These are phyloP conservation scores for Apiotrichum siamense DNA, from an alignment of 1,284 basidiomycete genomes.

Conservation along the genomic window DNA sequence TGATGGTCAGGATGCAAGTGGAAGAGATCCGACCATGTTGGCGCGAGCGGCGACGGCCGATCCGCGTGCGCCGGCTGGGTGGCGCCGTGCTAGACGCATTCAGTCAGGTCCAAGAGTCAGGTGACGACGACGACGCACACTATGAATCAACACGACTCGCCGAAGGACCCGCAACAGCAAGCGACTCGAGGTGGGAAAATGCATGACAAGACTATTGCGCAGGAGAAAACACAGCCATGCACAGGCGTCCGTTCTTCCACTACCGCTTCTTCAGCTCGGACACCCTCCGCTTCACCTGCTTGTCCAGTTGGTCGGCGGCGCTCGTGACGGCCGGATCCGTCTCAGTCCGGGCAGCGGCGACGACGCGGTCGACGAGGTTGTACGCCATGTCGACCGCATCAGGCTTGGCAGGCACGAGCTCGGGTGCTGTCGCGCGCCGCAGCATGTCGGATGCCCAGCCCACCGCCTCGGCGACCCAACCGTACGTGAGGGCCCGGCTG, in stretches of 20 bases:
- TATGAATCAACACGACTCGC: too few species aligned
- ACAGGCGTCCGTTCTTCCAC: background rate
- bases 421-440: slow-evolving; percentile 58
- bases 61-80: too few species aligned
- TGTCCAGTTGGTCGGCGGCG: slow-evolving; percentile 30
- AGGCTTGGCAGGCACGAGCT: slow-evolving; percentile 55
- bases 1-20: too few species aligned
- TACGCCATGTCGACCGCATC: slow-evolving; percentile 71
- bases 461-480: slow-evolving; percentile 70
- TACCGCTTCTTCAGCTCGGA: slow-evolving; percentile 15
- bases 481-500: slow-evolving; percentile 56
- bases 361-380: slow-evolving; percentile 75
- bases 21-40: too few species aligned
- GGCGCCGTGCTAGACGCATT: too few species aligned
- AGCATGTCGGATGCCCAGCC: slow-evolving; percentile 65
- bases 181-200: too few species aligned
- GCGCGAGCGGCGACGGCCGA: too few species aligned
- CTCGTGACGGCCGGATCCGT: slow-evolving; percentile 49
- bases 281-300: slow-evolving; percentile 22
- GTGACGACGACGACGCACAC: too few species aligned
- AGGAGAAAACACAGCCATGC: background rate
- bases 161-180: too few species aligned
- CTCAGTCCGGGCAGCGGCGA: slow-evolving; percentile 57
- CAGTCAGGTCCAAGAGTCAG: too few species aligned
- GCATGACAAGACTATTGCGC: background rate